Evolutionary conservation across 352 stramenopile genomes (phyloP).

Genomic region (Phytophthora pluvialis): DNA sequence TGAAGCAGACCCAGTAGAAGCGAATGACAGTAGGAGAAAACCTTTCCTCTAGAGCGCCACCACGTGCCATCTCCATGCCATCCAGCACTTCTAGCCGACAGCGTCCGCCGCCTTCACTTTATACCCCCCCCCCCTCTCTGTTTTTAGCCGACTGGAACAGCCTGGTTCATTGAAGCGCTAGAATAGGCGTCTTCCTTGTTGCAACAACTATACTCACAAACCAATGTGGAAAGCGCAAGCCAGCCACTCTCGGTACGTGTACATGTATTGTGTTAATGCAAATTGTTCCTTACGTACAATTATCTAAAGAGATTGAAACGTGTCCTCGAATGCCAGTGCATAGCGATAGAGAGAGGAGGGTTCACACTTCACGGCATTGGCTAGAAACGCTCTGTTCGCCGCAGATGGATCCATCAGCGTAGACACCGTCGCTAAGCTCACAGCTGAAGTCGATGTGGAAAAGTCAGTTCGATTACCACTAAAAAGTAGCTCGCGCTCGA

Average conservation of each 20-base stretch:
- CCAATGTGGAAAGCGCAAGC: too few relatives aligned
- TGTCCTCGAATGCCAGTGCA: conserved; percentile 30
- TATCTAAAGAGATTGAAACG: conserved; percentile 20
- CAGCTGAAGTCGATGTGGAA: neutral
- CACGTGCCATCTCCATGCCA: neutral
- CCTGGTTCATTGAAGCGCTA: too few relatives aligned
- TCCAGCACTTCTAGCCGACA: neutral
- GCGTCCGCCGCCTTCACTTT: neutral
- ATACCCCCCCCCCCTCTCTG: neutral
- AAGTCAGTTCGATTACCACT: conserved; percentile 16
- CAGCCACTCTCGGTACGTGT: neutral
- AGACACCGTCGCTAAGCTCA: neutral
- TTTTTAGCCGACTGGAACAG: too few relatives aligned
- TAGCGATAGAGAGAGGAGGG: conserved; percentile 29
- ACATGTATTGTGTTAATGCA: neutral
- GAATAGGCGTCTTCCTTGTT: neutral
- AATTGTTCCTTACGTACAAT: too few relatives aligned
- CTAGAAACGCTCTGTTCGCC: conserved; percentile 20
- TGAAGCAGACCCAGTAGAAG: conserved; percentile 23
- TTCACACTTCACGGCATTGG: conserved; percentile 22
- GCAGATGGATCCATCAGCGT: conserved; percentile 23
- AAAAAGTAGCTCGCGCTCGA: conserved; percentile 24
- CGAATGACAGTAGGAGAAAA: conserved; percentile 11
- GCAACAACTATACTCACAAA: neutral
- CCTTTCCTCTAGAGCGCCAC: conserved; percentile 3